Evolutionary conservation across 164 flowering plant species (phyloP).

Genomic region (grape (Vitis vinifera)): ASM3070453v1 NC_081814.1:19279001-19279500

Average conservation of each 20-base stretch:
- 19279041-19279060: no score
- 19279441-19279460: neutral
- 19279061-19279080: no score
- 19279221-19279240: no score
- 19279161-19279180: no score
- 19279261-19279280: no score
- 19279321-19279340: neutral
- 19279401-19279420: neutral
- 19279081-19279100: no score
- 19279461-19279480: slow-evolving; percentile 72
- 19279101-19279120: no score
- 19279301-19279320: neutral
- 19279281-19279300: neutral
- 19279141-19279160: no score
- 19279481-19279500: slow-evolving; percentile 80
- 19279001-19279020: neutral
- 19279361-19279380: neutral
- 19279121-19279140: no score
- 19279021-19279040: neutral
- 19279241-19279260: no score
- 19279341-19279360: neutral
- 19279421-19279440: neutral
- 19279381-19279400: neutral
- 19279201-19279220: no score
- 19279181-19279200: no score